phyloP scores from a whole-genome alignment of 2,329 filamentous ascomycete species.

The Apiospora malaysiana region DNA sequence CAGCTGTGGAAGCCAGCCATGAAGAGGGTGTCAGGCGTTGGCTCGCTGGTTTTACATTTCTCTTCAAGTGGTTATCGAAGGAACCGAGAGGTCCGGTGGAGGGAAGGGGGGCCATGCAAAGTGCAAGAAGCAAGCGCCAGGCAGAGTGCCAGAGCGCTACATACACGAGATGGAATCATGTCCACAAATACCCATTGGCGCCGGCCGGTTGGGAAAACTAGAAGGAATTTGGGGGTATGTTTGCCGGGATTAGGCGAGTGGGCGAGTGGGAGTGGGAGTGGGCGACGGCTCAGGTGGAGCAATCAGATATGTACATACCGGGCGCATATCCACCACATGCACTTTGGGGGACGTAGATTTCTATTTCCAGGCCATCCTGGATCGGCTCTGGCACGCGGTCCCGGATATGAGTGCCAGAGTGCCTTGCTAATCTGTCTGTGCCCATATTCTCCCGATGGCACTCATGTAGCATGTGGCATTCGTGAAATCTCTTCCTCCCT shows the following conservation, averaged over 20 bases:
- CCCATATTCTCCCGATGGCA: background rate
- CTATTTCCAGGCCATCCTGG: background rate
- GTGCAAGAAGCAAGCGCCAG: background rate
- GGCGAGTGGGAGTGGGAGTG: background rate
- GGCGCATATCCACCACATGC: background rate
- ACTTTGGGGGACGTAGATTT: background rate
- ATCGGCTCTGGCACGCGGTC: slow-evolving; percentile 5
- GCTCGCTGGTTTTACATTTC: background rate
- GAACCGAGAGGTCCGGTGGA: background rate
- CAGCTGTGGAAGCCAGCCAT: background rate
- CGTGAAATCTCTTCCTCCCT: background rate
- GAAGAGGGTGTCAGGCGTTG: background rate
- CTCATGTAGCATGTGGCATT: background rate
- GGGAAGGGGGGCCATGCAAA: background rate
- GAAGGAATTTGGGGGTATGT: slow-evolving; percentile 3
- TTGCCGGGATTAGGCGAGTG: background rate
- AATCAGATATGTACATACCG: slow-evolving; percentile 16
- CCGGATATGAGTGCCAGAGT: slow-evolving; percentile 1
- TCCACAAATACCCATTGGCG: slow-evolving; percentile 13
- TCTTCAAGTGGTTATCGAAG: background rate
- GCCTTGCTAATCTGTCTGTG: background rate
- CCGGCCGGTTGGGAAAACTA: slow-evolving; percentile 1
- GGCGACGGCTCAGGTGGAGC: slow-evolving; percentile 8
- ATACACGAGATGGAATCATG: background rate
- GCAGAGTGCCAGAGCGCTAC: background rate